Base-by-base conservation (phyloP, 2,329 filamentous ascomycete species). In the Bertia moriformis region DNA sequence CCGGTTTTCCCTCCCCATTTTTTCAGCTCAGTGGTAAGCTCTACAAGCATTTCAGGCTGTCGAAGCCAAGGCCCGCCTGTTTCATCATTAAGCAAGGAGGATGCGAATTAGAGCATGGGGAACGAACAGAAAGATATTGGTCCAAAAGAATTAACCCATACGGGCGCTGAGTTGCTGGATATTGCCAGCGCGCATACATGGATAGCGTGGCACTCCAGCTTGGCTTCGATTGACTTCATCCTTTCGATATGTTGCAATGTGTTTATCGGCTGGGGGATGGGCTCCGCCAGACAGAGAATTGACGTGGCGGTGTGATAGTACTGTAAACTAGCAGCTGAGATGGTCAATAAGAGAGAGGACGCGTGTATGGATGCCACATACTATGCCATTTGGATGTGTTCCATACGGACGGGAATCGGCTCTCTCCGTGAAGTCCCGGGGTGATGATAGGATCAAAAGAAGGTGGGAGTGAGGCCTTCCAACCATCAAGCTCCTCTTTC, bases 131-230 rank as follows among this genome's bases (percentile, higher is more conserved):
- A 35, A 7, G 32, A 7, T 35, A 35, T 35, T 7, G 32, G 32
- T 15, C 32, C 32, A 17, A 35, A 35, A 35, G 32, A 35, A 17
- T 35, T 35, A 18, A 35, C 32, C 32, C 32, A 35, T 7, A 35
- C 32, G 17, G 32, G 10, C 15, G 10, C 32, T 7, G 32, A 35
- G 7, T 18, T 17, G 17, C 32, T 35, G 10, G 32, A 35, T 15
- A 35, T 7, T 18, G 32, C 32, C 15, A 35, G 17, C 10, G 32
- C 32, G 15, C 32, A 35, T 10, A 35, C 15, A 10, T 14, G 7
- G 7, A 15, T 12, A 7, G 32, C 32, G 10, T 17, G 32, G 17
- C 17, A 7, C 17, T 13, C 32, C 7, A 35, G 15, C 15, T 35
- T 17, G 10, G 7, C 17, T 35, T 10, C 10, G 12, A 35, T 13